Evolutionary conservation across 2,329 filamentous ascomycete genomes (phyloP).

Genomic region (Colletotrichum coccodes): DNA sequence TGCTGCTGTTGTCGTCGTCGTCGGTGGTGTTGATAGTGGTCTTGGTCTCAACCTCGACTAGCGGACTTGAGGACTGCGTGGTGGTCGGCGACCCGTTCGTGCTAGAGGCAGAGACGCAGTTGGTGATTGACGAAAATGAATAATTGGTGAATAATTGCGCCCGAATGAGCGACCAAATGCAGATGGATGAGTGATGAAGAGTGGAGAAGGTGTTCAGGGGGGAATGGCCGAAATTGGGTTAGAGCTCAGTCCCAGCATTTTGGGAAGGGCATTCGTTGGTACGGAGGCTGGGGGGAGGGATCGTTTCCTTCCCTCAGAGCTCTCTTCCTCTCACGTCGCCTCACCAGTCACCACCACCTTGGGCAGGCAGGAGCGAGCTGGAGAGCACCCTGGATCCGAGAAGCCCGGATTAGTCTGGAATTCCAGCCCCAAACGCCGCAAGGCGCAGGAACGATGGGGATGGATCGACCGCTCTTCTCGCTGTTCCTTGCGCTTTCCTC

Average conservation of each 20-base stretch:
- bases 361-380: neutral
- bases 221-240: conserved; percentile 24
- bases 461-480: neutral
- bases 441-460: neutral
- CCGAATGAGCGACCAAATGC: neutral
- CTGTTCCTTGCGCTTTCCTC: neutral
- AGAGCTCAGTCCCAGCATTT: conserved; percentile 32
- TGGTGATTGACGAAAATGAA: conserved; percentile 17
- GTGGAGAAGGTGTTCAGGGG: conserved; percentile 25
- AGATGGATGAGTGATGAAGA: neutral
- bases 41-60: neutral
- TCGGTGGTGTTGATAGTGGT: neutral
- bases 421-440: too few species aligned
- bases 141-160: conserved; percentile 17
- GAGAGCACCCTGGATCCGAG: neutral
- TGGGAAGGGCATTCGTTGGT: conserved; percentile 16
- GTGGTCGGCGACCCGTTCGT: neutral
- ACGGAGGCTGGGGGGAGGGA: conserved; percentile 6
- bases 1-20: neutral
- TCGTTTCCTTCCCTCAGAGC: neutral
- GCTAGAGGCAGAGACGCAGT: neutral
- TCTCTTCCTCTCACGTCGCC: neutral
- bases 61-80: neutral
- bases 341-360: neutral
- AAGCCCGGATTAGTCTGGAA: neutral